Percentiles rank a stretch among this genome's conserved stretches.
Evolutionary conservation across 2,329 filamentous ascomycete genomes (phyloP).

Genomic region (Aspergillaceae sp.): DNA sequence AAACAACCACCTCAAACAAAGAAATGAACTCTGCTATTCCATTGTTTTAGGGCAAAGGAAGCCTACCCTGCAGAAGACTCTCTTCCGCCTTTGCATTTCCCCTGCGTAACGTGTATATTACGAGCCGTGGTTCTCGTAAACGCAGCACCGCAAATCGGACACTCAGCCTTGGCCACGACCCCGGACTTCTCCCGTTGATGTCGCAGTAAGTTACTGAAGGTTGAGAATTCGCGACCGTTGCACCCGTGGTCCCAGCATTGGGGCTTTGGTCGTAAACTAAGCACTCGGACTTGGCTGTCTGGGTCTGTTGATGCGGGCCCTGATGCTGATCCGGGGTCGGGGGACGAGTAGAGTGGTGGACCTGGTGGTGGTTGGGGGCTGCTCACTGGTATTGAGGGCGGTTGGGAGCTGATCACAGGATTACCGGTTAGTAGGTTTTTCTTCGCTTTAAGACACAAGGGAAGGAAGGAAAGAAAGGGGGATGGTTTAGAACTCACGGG

Average conservation of each 20-base stretch:
- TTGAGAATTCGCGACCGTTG: conserved; percentile 90
- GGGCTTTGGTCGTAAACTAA: conserved; percentile 77
- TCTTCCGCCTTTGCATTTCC: conserved; percentile 68
- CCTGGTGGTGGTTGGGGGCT: conserved; percentile 19
- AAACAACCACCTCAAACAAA: too few species aligned
- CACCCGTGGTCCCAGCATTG: conserved; percentile 97
- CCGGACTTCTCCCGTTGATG: conserved; percentile 94
- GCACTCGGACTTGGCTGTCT: conserved; percentile 54
- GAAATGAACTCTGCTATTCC: too few species aligned
- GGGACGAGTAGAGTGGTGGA: not conserved
- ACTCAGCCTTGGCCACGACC: conserved; percentile 78
- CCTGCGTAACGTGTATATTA: conserved; percentile 77
- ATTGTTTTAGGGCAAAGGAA: too few species aligned
- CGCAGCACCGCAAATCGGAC: conserved; percentile 83
- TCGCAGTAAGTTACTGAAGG: conserved; percentile 86
- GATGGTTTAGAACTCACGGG: conserved; percentile 17
- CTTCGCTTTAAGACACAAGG: too few species aligned
- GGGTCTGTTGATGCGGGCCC: conserved; percentile 22
- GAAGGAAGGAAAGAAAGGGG: conserved; percentile 2
- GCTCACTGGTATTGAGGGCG: conserved; percentile 12
- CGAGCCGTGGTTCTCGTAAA: conserved; percentile 83
- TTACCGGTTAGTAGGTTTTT: too few species aligned
- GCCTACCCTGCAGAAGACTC: conserved; percentile 2
- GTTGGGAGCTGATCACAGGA: conserved; percentile 15
- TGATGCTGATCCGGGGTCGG: conserved; percentile 4